Percentiles rank a stretch among this genome's conserved stretches.
phyloP scores from a whole-genome alignment of 2,329 filamentous ascomycete species.

The Neopestalotiopsis rosae region DNA sequence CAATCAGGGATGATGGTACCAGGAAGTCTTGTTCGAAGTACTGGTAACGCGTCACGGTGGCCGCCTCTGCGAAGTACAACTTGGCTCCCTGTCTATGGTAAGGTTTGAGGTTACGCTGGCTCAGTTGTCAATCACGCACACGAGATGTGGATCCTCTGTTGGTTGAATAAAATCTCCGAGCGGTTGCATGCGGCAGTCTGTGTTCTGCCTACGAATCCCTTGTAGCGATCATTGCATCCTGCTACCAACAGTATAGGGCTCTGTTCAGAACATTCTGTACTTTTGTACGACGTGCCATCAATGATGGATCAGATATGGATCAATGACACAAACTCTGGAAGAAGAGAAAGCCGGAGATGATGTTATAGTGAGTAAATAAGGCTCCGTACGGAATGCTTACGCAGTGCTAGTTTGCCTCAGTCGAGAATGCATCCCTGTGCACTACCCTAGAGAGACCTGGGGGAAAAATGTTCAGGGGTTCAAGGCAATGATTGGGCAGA shows the following conservation, averaged over 20 bases:
- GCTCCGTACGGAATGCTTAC: not conserved
- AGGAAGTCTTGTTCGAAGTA: not conserved
- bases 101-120: not conserved
- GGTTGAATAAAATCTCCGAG: conserved; percentile 14
- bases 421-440: not conserved
- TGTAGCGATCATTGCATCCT: conserved; percentile 13
- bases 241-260: not conserved
- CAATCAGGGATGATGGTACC: not conserved
- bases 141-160: conserved; percentile 7
- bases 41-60: not conserved
- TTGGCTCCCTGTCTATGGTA: not conserved
- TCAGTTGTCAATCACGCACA: conserved; percentile 10
- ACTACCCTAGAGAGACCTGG: not conserved
- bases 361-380: conserved; percentile 1
- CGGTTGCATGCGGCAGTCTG: conserved; percentile 9
- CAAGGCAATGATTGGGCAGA: not conserved
- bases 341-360: not conserved
- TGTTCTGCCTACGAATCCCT: not conserved
- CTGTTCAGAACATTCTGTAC: not conserved
- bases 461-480: not conserved
- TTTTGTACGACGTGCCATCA: not conserved
- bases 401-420: not conserved
- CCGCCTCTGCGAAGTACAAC: not conserved
- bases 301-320: conserved; percentile 6
- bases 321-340: conserved; percentile 1